Conservation (phyloP, 306 rosid species). For the Malus asiatica region DNA sequence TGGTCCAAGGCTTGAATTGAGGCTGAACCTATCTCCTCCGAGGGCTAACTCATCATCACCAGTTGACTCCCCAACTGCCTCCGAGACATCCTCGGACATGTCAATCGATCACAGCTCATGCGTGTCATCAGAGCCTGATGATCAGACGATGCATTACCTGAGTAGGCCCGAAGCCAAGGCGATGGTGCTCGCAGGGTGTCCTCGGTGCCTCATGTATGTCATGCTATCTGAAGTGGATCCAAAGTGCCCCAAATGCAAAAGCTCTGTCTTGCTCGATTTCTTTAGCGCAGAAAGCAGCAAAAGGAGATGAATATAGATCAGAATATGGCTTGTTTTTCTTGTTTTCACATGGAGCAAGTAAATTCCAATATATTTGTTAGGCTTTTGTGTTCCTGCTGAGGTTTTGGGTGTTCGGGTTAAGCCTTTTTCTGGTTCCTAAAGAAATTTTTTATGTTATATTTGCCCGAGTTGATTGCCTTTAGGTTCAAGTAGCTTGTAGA, state of each 20-base stretch:
- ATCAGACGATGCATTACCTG: not conserved
- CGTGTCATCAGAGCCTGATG: not conserved
- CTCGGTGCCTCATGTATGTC: conserved; percentile 82
- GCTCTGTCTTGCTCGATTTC: conserved; percentile 81
- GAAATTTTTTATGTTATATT: not conserved
- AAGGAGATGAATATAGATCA: not conserved
- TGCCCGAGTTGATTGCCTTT: not conserved
- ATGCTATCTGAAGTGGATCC: conserved; percentile 75
- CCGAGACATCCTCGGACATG: not conserved
- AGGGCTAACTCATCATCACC: not conserved
- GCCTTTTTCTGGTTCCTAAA: not conserved
- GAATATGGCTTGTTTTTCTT: not conserved
- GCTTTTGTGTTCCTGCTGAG: not conserved
- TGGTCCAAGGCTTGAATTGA: not conserved
- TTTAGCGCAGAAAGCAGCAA: not conserved
- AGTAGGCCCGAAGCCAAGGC: conserved; percentile 61
- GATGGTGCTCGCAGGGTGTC: conserved; percentile 79
- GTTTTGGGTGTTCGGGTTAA: not conserved
- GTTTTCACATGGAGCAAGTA: not conserved
- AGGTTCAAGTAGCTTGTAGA: not conserved
- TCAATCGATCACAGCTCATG: not conserved
- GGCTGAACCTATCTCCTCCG: not conserved
- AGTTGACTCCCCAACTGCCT: not conserved
- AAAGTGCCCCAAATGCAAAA: conserved; percentile 87
- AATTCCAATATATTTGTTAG: not conserved